Evolutionary conservation across 306 rosid genomes (phyloP).

Genomic region (Cicer pinnatifidum): DNA sequence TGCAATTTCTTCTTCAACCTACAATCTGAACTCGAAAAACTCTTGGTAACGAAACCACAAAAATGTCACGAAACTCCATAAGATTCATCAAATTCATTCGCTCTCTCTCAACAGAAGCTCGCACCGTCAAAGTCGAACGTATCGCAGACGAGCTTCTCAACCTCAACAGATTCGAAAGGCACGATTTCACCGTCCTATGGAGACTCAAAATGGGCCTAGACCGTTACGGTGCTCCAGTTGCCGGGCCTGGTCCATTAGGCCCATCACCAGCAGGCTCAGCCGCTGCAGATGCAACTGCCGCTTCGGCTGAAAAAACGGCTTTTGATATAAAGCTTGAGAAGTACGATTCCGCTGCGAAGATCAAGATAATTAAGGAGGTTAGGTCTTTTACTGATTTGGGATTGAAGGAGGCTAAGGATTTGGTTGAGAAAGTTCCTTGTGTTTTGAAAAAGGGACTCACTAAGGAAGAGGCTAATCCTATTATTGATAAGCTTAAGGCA

Average conservation of each 20-base stretch:
- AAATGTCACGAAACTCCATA: constrained; percentile 21
- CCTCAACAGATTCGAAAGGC: constrained; percentile 53
- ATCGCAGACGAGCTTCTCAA: constrained; percentile 48
- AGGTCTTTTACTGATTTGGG: constrained; percentile 58
- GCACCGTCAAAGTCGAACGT: constrained; percentile 42
- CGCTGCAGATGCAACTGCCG: neutral
- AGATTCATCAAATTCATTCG: constrained; percentile 25
- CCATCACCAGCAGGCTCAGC: constrained; percentile 2
- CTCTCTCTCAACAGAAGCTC: constrained; percentile 40
- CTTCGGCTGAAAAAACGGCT: constrained; percentile 43
- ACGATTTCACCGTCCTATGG: constrained; percentile 57
- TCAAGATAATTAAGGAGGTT: constrained; percentile 61
- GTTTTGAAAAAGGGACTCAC: constrained; percentile 57
- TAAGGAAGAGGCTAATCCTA: constrained; percentile 52
- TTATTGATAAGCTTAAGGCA: constrained; percentile 52
- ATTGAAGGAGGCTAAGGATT: constrained; percentile 60
- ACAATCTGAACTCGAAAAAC: neutral
- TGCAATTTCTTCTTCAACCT: neutral
- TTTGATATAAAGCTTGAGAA: constrained; percentile 59
- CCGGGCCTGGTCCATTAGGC: constrained; percentile 34
- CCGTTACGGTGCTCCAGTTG: constrained; percentile 43
- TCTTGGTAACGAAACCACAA: neutral
- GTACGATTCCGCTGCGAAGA: constrained; percentile 55
- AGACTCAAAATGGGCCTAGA: constrained; percentile 54
- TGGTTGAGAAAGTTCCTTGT: constrained; percentile 60